These are phyloP conservation scores for Physcomitrium patens DNA, from an alignment of 225 moss, liverwort and hornwort genomes.

Conservation along the genomic window DNA sequence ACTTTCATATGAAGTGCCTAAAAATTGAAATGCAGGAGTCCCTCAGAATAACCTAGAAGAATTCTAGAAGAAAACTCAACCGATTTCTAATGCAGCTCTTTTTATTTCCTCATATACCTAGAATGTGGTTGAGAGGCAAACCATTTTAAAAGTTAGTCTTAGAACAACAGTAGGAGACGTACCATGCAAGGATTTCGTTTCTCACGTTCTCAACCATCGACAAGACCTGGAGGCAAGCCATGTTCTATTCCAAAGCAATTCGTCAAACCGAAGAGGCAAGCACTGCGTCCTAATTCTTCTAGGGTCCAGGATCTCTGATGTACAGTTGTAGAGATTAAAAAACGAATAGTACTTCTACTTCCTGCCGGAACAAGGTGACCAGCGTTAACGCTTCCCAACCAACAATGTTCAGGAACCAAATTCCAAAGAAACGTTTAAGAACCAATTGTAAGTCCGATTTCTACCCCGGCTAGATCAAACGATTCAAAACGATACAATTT, in stretches of 20 bases:
- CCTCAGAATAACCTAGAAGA: slow-evolving; percentile 27
- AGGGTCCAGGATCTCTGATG: slow-evolving; percentile 1
- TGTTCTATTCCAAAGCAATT: slow-evolving; percentile 7
- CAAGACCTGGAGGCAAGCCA: slow-evolving; percentile 21
- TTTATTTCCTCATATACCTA: slow-evolving; percentile 13
- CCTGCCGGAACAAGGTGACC: background rate
- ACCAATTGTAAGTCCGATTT: background rate
- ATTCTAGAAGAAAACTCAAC: background rate
- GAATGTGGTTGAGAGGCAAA: slow-evolving; percentile 13
- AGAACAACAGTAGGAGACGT: slow-evolving; percentile 15
- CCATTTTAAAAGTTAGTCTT: slow-evolving; percentile 5
- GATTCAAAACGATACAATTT: background rate
- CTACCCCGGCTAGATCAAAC: slow-evolving; percentile 24
- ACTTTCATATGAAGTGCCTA: background rate
- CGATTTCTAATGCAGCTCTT: background rate
- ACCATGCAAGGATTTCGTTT: slow-evolving; percentile 25
- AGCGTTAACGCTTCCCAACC: background rate
- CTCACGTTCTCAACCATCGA: slow-evolving; percentile 23
- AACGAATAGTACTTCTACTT: slow-evolving; percentile 20
- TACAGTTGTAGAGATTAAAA: background rate
- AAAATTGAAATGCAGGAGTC: background rate
- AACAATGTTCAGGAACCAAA: slow-evolving; percentile 1
- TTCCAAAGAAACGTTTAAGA: slow-evolving; percentile 12
- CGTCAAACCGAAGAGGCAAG: slow-evolving; percentile 12
- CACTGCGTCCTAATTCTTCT: slow-evolving; percentile 1